These are phyloP conservation scores for Colletotrichum nymphaeae DNA, from an alignment of 2,329 filamentous ascomycete genomes.

Conservation along the genomic window DNA sequence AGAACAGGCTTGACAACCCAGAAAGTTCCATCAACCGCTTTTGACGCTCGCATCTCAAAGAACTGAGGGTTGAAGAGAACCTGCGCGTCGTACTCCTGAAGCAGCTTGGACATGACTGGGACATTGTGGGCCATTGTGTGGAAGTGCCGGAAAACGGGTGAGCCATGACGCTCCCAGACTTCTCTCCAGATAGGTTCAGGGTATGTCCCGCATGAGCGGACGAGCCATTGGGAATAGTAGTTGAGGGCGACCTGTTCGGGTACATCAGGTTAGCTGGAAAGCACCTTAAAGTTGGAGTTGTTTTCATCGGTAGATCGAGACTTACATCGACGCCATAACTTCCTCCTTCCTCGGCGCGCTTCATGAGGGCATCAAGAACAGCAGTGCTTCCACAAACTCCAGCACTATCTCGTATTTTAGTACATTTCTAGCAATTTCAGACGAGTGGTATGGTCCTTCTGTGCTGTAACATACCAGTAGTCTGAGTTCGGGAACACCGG, in stretches of 20 bases:
- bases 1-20: conserved; percentile 53
- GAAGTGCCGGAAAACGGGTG: conserved; percentile 61
- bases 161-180: conserved; percentile 61
- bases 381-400: conserved; percentile 53
- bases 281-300: conserved; percentile 10
- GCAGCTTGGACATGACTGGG: conserved; percentile 48
- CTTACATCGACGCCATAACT: conserved; percentile 30
- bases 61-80: conserved; percentile 58
- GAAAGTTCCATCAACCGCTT: conserved; percentile 42
- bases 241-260: conserved; percentile 46
- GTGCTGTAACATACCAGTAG: conserved; percentile 38
- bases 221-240: conserved; percentile 56
- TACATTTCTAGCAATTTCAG: not conserved
- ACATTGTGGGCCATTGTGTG: conserved; percentile 57
- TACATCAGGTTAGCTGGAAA: conserved; percentile 24
- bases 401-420: conserved; percentile 43
- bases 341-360: conserved; percentile 46
- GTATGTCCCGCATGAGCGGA: conserved; percentile 51
- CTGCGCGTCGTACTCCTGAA: conserved; percentile 48
- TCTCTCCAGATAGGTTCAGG: conserved; percentile 40
- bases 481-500: conserved; percentile 47
- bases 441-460: not conserved
- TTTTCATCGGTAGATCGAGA: conserved; percentile 41
- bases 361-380: conserved; percentile 54
- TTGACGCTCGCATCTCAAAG: conserved; percentile 50